Percentiles rank a stretch among this genome's conserved stretches.
phyloP scores from a whole-genome alignment of 495 filamentous ascomycete species.

The Podospora conica region DNA sequence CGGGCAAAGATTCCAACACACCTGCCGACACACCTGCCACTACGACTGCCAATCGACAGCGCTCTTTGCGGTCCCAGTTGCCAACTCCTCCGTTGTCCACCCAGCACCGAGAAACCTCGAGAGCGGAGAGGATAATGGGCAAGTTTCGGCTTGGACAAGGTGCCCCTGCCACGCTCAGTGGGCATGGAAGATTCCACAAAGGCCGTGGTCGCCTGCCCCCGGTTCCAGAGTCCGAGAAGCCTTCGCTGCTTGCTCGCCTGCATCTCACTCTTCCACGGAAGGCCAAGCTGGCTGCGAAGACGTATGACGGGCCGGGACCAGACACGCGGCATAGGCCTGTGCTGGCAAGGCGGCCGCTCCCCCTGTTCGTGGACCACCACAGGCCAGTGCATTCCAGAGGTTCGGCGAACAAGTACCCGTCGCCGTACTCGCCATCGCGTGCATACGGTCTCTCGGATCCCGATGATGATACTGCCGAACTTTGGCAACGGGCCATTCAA shows the following conservation, averaged over 20 bases:
- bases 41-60: neutral
- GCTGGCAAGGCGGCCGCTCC: neutral
- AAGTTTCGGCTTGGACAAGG: conserved; percentile 26
- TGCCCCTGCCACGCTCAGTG: conserved; percentile 20
- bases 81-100: conserved; percentile 16
- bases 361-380: neutral
- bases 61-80: neutral
- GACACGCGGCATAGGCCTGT: neutral
- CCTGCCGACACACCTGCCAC: neutral
- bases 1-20: conserved; percentile 2
- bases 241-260: conserved; percentile 30
- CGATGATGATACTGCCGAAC: conserved; percentile 16
- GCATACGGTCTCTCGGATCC: conserved; percentile 6
- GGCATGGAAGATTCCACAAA: conserved; percentile 28
- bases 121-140: conserved; percentile 29
- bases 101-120: conserved; percentile 23
- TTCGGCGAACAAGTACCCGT: neutral
- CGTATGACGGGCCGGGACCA: conserved; percentile 11
- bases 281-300: conserved; percentile 19
- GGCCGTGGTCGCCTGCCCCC: conserved; percentile 19
- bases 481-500: conserved; percentile 18
- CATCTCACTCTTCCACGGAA: conserved; percentile 28
- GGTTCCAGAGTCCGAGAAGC: conserved; percentile 10
- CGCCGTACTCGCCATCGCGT: neutral
- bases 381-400: conserved; percentile 8